Evolutionary conservation across 768 basidiomycete genomes (phyloP), one percentile per base, ranked within the genome.

Genomic region (Tylopilus intermedius): DNA sequence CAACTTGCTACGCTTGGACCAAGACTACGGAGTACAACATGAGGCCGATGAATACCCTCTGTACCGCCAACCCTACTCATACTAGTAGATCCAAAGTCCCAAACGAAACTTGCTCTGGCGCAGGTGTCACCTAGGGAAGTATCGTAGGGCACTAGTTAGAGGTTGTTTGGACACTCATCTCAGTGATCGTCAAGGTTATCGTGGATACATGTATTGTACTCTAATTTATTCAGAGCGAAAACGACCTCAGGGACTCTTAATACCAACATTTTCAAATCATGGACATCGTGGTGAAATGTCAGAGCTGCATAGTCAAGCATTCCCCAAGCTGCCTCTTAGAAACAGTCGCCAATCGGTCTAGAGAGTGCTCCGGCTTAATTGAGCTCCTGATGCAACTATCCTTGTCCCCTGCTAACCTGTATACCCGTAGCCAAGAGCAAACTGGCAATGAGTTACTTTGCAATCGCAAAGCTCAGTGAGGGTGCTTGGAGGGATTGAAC

Each of bases 321-420:
- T 72, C 75, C 71, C 74, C 73, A 74, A 70, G 55, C 70, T 74
- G 71, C 68, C 67, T 65, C 58, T 24, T 48, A 62, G 64, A 65
- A 50, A 61, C 62, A 64, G 72, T 68, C 65, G 66, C 55, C 65
- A 57, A 58, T 68, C 65, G 60, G 61, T 71, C 72, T 77, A 66
- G 76, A 71, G 76, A 73, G 72, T 67, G 80, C 83, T 86, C 84
- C 85, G 85, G 85, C 85, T 87, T 87, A 87, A 85, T 84, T 85
- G 84, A 72, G 75, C 78, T 76, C 83, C 46, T 61, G 15, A 38
- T 55, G 41, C 39, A 0, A 37, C 59, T 50, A 37, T 69, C 60
- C 47, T 56, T 80, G 74, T 78, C 54, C 74, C 80, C 73, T 63
- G 49, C 73, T 68, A 71, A 56, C 62, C 65, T 63, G 55, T 33